A percentile compares a stretch with the other conserved stretches of the same genome.
Evolutionary conservation across 2,329 filamentous ascomycete genomes (phyloP).

Genomic region (Bipolaris gigantea): DNA sequence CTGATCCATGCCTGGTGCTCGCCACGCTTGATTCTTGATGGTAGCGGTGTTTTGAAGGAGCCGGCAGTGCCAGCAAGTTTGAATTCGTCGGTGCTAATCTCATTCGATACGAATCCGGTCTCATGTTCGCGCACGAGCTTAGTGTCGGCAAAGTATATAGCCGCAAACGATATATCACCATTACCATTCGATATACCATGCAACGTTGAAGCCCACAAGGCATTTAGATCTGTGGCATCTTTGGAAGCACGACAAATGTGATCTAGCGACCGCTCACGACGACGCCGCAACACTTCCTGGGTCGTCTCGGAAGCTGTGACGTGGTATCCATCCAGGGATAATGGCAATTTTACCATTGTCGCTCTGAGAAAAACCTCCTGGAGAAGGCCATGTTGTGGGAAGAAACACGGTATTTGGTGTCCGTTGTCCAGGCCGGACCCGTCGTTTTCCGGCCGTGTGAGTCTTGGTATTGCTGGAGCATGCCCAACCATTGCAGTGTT

Average conservation of each 20-base stretch:
- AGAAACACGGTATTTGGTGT: neutral
- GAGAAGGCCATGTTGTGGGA: neutral
- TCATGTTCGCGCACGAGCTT: neutral
- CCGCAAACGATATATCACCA: slow-evolving; percentile 1
- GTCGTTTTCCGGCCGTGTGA: neutral
- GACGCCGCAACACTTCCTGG: neutral
- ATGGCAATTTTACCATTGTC: slow-evolving; percentile 3
- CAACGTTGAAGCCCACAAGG: neutral
- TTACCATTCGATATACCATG: neutral
- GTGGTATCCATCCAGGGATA: neutral
- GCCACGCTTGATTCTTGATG: neutral
- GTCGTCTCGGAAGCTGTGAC: neutral
- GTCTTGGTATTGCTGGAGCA: neutral
- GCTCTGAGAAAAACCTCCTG: slow-evolving; percentile 3
- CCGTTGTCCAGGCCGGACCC: neutral
- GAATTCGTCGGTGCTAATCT: neutral
- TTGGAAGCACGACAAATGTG: neutral
- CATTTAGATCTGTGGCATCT: neutral
- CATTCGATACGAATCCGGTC: neutral
- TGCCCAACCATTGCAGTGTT: slow-evolving; percentile 3
- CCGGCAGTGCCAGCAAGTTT: neutral
- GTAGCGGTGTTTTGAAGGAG: neutral
- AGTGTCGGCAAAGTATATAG: neutral
- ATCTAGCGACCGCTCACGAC: slow-evolving; percentile 1
- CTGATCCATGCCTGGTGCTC: neutral